phyloP scores from a whole-genome alignment of 345 rosid species.

The Durio zibethinus region DNA sequence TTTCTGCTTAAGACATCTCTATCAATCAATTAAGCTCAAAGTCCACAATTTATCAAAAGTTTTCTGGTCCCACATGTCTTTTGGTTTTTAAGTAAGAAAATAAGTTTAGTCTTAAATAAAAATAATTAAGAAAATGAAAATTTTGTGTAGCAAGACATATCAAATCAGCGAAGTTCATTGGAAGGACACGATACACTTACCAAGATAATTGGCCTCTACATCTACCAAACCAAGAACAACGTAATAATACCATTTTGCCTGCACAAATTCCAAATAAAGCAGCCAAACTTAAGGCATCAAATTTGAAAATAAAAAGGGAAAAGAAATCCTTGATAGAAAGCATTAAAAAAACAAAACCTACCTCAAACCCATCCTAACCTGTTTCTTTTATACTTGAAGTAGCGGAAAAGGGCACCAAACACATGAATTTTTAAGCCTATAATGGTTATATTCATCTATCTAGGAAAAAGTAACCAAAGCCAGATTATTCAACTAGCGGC shows the following conservation, averaged over 20 bases:
- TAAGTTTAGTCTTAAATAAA: neutral
- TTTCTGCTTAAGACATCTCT: neutral
- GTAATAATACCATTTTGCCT: conserved; percentile 89
- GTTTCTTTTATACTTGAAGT: neutral
- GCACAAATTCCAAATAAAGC: conserved; percentile 32
- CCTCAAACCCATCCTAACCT: neutral
- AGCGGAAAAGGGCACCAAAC: neutral
- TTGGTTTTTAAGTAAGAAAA: neutral
- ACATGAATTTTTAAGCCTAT: neutral
- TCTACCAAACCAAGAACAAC: conserved; percentile 67
- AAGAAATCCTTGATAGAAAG: neutral
- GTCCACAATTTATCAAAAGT: neutral
- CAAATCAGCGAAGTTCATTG: neutral
- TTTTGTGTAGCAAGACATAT: neutral
- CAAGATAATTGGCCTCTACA: conserved; percentile 89
- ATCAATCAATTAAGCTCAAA: neutral
- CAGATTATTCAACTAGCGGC: neutral
- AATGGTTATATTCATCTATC: neutral
- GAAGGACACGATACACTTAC: conserved; percentile 38
- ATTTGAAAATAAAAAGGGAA: neutral
- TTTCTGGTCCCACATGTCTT: neutral
- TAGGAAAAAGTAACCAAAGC: neutral
- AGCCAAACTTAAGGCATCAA: neutral
- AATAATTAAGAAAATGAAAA: neutral
- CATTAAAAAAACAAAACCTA: neutral